Evolutionary conservation across 257 asterid genomes (phyloP).

Genomic region (Knoxia roxburghii): DNA sequence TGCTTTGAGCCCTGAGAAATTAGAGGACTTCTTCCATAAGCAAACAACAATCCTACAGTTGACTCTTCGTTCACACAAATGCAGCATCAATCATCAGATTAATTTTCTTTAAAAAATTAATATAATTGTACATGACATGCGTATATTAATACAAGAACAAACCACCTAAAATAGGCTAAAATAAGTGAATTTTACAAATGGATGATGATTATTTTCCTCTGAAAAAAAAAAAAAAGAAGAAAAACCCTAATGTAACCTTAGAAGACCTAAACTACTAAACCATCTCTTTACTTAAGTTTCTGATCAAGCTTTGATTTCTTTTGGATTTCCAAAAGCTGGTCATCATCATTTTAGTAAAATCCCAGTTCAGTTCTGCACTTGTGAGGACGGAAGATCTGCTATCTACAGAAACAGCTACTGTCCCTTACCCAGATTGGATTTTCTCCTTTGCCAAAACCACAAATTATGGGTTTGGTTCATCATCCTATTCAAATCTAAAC

Average conservation of each 20-base stretch:
- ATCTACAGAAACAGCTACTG: neutral
- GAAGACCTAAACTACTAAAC: no score
- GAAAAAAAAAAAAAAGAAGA: no score
- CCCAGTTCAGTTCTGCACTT: neutral
- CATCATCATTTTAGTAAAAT: neutral
- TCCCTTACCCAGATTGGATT: neutral
- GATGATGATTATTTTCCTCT: no score
- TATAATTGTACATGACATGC: no score
- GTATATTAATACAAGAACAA: no score
- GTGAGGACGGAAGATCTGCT: neutral
- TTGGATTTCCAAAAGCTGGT: neutral
- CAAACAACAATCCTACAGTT: neutral
- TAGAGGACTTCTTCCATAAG: slow-evolving; percentile 12
- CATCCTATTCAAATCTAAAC: slow-evolving; percentile 62
- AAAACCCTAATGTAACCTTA: no score
- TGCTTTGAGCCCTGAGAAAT: slow-evolving; percentile 45
- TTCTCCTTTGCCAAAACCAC: neutral
- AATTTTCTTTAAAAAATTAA: no score
- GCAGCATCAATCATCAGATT: no score
- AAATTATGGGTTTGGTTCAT: slow-evolving; percentile 21
- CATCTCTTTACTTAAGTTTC: no score
- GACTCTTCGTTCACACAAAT: no score
- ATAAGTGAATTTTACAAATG: no score
- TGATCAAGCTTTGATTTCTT: neutral
- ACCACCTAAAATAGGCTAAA: no score